Evolutionary conservation across 2,329 filamentous ascomycete species (phyloP).

Genomic region (Fonsecaea multimorphosa): DNA sequence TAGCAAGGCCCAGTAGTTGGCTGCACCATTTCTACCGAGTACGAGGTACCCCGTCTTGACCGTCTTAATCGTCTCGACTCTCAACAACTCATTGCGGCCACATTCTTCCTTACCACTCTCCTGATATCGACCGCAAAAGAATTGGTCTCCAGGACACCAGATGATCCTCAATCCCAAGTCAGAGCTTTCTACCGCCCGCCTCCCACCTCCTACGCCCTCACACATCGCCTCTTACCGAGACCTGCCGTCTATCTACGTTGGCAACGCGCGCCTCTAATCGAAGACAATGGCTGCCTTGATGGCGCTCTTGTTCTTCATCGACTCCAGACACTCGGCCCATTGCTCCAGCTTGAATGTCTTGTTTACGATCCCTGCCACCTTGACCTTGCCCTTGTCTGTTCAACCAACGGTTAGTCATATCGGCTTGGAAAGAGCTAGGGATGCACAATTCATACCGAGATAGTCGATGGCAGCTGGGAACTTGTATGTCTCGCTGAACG

Average conservation of each 20-base stretch:
- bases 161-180: not conserved
- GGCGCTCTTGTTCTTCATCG: slow-evolving; percentile 73
- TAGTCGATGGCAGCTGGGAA: slow-evolving; percentile 67
- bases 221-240: not conserved
- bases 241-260: not conserved
- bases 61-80: not conserved
- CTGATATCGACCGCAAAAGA: not conserved
- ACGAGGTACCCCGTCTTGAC: too few relatives aligned
- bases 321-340: slow-evolving; percentile 72
- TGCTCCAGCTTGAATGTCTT: slow-evolving; percentile 76
- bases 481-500: slow-evolving; percentile 76
- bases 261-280: slow-evolving; percentile 48
- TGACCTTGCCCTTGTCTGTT: slow-evolving; percentile 49
- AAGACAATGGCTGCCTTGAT: slow-evolving; percentile 78
- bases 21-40: not conserved
- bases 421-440: slow-evolving; percentile 9
- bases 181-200: not conserved
- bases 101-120: not conserved
- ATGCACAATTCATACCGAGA: slow-evolving; percentile 41
- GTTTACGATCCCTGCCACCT: slow-evolving; percentile 71
- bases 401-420: slow-evolving; percentile 16
- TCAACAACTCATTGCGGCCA: not conserved
- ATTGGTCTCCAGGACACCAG: not conserved
- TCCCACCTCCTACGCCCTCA: too few relatives aligned
- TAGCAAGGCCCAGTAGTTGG: not conserved